Percentiles rank a stretch among this genome's conserved stretches.
Evolutionary conservation across 2,329 filamentous ascomycete genomes (phyloP).

Genomic region (Alternaria gansuensis): DNA sequence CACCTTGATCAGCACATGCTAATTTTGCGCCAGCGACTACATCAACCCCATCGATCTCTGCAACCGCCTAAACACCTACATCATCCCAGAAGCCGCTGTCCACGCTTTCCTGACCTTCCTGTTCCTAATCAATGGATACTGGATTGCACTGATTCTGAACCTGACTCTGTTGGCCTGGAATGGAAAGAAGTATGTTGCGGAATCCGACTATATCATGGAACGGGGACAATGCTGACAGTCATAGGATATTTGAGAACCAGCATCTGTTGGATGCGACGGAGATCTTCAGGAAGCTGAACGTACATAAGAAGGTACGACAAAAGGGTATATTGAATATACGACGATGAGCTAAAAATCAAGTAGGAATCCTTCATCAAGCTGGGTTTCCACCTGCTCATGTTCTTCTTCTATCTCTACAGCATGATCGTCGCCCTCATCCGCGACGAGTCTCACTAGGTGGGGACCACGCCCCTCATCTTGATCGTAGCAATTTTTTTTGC

Average conservation of each 20-base stretch:
- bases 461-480: slow-evolving; percentile 25
- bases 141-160: slow-evolving; percentile 91
- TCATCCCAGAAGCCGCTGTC: slow-evolving; percentile 96
- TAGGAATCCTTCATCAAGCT: slow-evolving; percentile 99
- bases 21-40: slow-evolving; percentile 77
- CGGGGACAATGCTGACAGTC: slow-evolving; percentile 45
- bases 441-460: slow-evolving; percentile 80
- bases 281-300: slow-evolving; percentile 98
- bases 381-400: slow-evolving; percentile 98
- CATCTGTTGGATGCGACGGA: slow-evolving; percentile 97
- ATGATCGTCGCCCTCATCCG: slow-evolving; percentile 97
- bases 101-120: slow-evolving; percentile 95
- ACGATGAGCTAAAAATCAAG: slow-evolving; percentile 20
- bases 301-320: slow-evolving; percentile 88
- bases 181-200: slow-evolving; percentile 85
- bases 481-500: slow-evolving; percentile 12
- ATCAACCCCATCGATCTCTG: slow-evolving; percentile 99
- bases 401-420: slow-evolving; percentile 99
- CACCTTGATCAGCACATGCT: slow-evolving; percentile 34
- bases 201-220: neutral
- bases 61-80: slow-evolving; percentile 99
- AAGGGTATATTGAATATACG: neutral
- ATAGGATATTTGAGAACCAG: slow-evolving; percentile 94
- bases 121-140: slow-evolving; percentile 99
- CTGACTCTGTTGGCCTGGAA: slow-evolving; percentile 92